A percentile compares a stretch with the other conserved stretches of the same genome.
These are phyloP conservation scores for Nasturtium officinale DNA, from an alignment of 345 rosid genomes.

Conservation along the genomic window DNA sequence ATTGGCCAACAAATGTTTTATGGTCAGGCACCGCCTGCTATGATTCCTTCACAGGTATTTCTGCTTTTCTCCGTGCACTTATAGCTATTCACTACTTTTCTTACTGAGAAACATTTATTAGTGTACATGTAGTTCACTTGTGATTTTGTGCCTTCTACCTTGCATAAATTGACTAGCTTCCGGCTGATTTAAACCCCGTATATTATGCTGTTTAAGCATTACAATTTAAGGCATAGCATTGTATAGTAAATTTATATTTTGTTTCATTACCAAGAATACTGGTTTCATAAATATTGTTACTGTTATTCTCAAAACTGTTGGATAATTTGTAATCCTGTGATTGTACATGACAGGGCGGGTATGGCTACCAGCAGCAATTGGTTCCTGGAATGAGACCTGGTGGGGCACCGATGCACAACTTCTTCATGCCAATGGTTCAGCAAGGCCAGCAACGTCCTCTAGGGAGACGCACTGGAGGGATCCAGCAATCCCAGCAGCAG, in stretches of 20 bases:
- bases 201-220: neutral
- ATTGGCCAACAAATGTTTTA: conserved; percentile 82
- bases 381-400: conserved; percentile 95
- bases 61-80: neutral
- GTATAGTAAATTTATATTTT: neutral
- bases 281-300: neutral
- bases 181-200: neutral
- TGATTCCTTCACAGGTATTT: conserved; percentile 79
- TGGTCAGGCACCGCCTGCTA: conserved; percentile 84
- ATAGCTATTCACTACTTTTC: conserved; percentile 44
- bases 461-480: conserved; percentile 66
- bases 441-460: conserved; percentile 91
- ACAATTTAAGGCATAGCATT: neutral
- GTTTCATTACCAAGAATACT: neutral
- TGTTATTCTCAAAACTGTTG: conserved; percentile 9
- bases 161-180: neutral
- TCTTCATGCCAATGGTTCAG: conserved; percentile 90
- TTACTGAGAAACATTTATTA: conserved; percentile 55
- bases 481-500: conserved; percentile 82
- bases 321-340: neutral
- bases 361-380: conserved; percentile 92
- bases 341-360: conserved; percentile 62
- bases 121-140: neutral
- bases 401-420: conserved; percentile 72
- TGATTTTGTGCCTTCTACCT: neutral